These are phyloP conservation scores for Aspergillus conjunctus DNA, from an alignment of 495 filamentous ascomycete genomes.

Conservation along the genomic window DNA sequence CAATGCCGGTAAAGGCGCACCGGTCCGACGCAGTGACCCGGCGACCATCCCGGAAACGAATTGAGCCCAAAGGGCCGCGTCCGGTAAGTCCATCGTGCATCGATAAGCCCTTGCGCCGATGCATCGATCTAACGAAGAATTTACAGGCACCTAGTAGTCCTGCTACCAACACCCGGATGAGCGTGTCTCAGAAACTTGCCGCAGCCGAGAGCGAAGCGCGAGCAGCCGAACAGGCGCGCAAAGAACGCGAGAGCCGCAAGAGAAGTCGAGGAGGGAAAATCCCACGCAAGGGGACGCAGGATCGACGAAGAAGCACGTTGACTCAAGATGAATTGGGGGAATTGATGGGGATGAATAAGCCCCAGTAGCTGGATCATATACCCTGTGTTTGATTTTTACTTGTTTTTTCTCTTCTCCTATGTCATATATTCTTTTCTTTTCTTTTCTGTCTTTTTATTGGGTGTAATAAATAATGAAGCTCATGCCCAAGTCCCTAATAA, in stretches of 20 bases:
- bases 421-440: slow-evolving; percentile 2
- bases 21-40: slow-evolving; percentile 40
- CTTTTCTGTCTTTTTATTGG: neutral
- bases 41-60: slow-evolving; percentile 36
- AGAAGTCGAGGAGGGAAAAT: slow-evolving; percentile 45
- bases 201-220: slow-evolving; percentile 50
- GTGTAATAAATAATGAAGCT: neutral
- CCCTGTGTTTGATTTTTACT: slow-evolving; percentile 12
- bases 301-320: slow-evolving; percentile 67
- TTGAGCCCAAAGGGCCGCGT: slow-evolving; percentile 34
- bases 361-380: slow-evolving; percentile 18
- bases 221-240: slow-evolving; percentile 39
- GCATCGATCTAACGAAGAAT: slow-evolving; percentile 7
- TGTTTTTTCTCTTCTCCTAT: slow-evolving; percentile 9
- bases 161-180: slow-evolving; percentile 24
- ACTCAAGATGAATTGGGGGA: slow-evolving; percentile 72
- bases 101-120: slow-evolving; percentile 6
- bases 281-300: slow-evolving; percentile 45
- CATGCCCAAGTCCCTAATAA: neutral
- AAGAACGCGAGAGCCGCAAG: slow-evolving; percentile 47
- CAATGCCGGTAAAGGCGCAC: slow-evolving; percentile 42
- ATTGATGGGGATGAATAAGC: slow-evolving; percentile 49
- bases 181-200: slow-evolving; percentile 50
- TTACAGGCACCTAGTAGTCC: slow-evolving; percentile 19
- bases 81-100: slow-evolving; percentile 33